Base-by-base conservation (phyloP, 2,329 filamentous ascomycete species). In the Periconia sp. region DNA sequence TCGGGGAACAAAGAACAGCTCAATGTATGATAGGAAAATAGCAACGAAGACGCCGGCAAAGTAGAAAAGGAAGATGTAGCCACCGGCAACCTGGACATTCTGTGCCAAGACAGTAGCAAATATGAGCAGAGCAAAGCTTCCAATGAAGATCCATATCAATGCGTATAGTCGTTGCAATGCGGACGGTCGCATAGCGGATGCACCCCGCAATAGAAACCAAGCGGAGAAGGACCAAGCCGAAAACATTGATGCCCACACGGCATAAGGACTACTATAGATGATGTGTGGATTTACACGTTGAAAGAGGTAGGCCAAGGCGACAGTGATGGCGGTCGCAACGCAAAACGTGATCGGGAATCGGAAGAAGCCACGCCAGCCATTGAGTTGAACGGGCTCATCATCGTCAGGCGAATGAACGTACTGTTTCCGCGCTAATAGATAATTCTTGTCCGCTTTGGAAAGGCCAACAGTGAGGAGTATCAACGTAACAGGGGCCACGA, bases 231-330 rank as follows among this genome's bases (percentile, higher is more conserved):
- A 85, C 80, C 92, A 96, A 1, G 91, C 80, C 0, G 89, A 89
- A 0, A 93, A 68, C 77, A 92, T 89, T 87, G 95, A 95, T 72
- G 71, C 74, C 91, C 92, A 96, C 66, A 97, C 88, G 6, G 90
- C 82, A 70, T 94, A 97, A 45, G 87, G 82, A 64, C 89, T 95
- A 74, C 91, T 92, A 76, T 97, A 94, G n/a, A 94, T 79, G 63
- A 97, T 91, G 64, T 91, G 83, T 1, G 93, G 92, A 68, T 97
- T 97, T 68, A 93, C 77, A 72, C 94, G 95, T 37, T 84, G 84
- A 41, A 96, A 66, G 48, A 97, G 74, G 61, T 89, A 89, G 1
- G 90, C 88, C 17, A 91, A 79, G 0, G 85, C 90, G 20, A 95
- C 72, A 0, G 89, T 85, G n/a, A 89, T 77, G 0, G 81, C 86